phyloP scores from a whole-genome alignment of 495 filamentous ascomycete genomes.

The Xylaria telfairii region DNA sequence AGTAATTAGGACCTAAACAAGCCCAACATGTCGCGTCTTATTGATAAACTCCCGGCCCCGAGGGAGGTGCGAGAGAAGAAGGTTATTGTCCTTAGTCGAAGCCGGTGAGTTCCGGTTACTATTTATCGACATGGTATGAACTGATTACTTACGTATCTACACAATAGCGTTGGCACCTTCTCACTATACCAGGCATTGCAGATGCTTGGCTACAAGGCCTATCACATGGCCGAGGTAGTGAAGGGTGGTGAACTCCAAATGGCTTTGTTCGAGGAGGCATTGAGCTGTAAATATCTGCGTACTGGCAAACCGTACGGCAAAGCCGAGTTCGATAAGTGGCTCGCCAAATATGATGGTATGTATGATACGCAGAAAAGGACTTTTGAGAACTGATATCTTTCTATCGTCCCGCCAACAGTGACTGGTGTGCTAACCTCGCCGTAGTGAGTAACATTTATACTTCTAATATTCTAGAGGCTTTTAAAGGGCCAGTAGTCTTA shows the following conservation, averaged over 20 bases:
- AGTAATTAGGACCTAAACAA: not conserved
- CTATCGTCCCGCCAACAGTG: not conserved
- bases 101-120: conserved; percentile 25
- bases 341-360: conserved; percentile 41
- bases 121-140: not conserved
- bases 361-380: not conserved
- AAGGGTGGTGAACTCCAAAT: conserved; percentile 26
- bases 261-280: conserved; percentile 25
- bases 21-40: conserved; percentile 29
- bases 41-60: conserved; percentile 33
- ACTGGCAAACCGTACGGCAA: conserved; percentile 30
- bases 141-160: not conserved
- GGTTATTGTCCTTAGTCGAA: conserved; percentile 32
- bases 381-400: not conserved
- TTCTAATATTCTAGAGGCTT: not conserved
- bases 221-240: conserved; percentile 31
- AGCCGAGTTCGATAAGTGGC: conserved; percentile 34
- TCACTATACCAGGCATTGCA: conserved; percentile 31
- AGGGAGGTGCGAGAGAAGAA: conserved; percentile 30
- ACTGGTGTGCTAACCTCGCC: not conserved
- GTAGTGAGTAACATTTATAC: conserved; percentile 3
- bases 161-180: conserved; percentile 29
- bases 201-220: conserved; percentile 34
- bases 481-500: not conserved
- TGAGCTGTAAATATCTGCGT: conserved; percentile 27